Base-by-base conservation (phyloP, 208 protist species). In the Leishmania arabica region DNA sequence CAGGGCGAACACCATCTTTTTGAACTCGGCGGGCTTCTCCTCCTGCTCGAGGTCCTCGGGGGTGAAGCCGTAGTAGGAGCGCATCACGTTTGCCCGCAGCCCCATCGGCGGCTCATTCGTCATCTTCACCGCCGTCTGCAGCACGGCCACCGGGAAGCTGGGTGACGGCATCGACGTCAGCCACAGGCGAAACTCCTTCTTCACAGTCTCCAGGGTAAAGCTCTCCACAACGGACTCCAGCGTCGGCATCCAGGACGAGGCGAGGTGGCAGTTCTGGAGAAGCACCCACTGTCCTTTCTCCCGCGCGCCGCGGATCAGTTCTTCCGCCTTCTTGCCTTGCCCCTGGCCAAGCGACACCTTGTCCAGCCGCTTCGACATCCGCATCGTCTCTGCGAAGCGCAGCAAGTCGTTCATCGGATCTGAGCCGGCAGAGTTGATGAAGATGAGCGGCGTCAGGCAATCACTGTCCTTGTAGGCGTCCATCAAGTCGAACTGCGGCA, bases 91-190 rank as follows among this genome's bases (percentile, higher is more conserved):
- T 6, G 98, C 93, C 60, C 98, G 95, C 58, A 99, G 88, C 19
- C 98, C 98, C 91, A 98, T 98, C 42, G 99, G 99, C n/a, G 99
- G 99, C 90, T 99, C 99, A 86, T 99, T 99, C 37, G 99, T 99
- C 96, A 99, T 99, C 92, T 99, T 99, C 75, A 99, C 94, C 34
- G 97, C 90, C 68, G 97, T 98, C 86, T 99, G 98, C 86, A 99
- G 88, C 81, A 99, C 98, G 11, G 97, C 86, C 31, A 99, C 98
- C n/a, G 99, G 99, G 92, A 99, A 99, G 21, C 86, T 90, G 34
- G 87, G 66, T 27, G 95, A 97, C 19, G 99, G 99, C 97, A 99
- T 99, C 31, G 97, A 99, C 24, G 99, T 99, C 21, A 99, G 91
- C 98, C 99, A 99, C 49, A 99, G 85, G 5, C 99, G 91, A 88